Conservation (phyloP, 129 eudicot species). For the Helianthus tuberosus region DNA sequence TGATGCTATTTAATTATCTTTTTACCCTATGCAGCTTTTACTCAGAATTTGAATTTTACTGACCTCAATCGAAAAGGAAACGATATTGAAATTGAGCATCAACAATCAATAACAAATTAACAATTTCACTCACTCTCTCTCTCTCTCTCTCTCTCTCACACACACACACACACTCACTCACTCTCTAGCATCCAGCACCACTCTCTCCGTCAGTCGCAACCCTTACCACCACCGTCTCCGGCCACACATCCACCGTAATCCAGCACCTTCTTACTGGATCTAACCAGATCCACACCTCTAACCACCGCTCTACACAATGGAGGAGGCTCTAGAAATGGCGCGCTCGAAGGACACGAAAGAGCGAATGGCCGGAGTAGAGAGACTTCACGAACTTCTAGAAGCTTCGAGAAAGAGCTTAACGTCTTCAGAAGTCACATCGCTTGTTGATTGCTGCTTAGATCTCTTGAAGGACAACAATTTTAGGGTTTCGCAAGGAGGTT, state of each 20-base stretch:
- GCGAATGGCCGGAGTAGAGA: slow-evolving; percentile 92
- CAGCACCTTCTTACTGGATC: slow-evolving; percentile 22
- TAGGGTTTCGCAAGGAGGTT: slow-evolving; percentile 83
- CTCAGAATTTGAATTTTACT: too few species aligned
- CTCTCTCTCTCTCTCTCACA: background rate
- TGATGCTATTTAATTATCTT: too few species aligned
- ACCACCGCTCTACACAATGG: slow-evolving; percentile 48
- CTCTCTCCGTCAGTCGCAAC: background rate
- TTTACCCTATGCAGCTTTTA: too few species aligned
- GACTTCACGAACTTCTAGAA: slow-evolving; percentile 84
- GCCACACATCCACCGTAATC: slow-evolving; percentile 9
- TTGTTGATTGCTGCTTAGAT: slow-evolving; percentile 79
- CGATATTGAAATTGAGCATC: too few species aligned
- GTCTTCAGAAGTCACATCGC: slow-evolving; percentile 76
- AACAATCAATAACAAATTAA: background rate
- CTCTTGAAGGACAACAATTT: slow-evolving; percentile 85
- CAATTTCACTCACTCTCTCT: background rate
- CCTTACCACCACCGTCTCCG: slow-evolving; percentile 29
- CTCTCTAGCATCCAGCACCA: slow-evolving; percentile 17
- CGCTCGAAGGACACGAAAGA: slow-evolving; percentile 91
- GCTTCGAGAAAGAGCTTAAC: slow-evolving; percentile 67
- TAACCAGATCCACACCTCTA: slow-evolving; percentile 41
- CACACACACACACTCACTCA: slow-evolving; percentile 3
- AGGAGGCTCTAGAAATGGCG: slow-evolving; percentile 85
- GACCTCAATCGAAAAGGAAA: too few species aligned